Conservation (phyloP, 176 grass and related monocot genomes). For the Poa pratensis region DNA sequence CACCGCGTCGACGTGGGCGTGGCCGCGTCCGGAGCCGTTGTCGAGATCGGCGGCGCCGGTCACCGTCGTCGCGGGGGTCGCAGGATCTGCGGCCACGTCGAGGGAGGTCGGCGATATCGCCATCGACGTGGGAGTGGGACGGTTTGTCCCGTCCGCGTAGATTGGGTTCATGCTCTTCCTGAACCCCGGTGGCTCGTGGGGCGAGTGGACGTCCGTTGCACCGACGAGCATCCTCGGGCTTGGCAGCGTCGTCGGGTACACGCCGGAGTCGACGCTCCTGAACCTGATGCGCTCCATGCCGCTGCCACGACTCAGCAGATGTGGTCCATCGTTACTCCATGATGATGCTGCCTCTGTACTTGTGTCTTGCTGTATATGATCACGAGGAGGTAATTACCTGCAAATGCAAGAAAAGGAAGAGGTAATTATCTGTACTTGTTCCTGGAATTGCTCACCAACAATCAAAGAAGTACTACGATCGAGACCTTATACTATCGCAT, state of each 20-base stretch:
- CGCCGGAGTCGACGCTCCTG: conserved; percentile 45
- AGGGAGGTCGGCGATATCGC: not conserved
- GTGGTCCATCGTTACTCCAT: not conserved
- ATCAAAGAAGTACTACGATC: not conserved
- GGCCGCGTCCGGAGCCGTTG: not conserved
- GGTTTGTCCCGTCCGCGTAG: not conserved
- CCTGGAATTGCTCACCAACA: too few species aligned
- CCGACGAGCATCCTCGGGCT: conserved; percentile 39
- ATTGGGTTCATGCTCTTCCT: conserved; percentile 55
- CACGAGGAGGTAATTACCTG: not conserved
- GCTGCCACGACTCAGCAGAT: too few species aligned
- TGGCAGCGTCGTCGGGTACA: conserved; percentile 51
- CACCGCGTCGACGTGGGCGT: conserved; percentile 3
- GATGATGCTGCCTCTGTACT: not conserved
- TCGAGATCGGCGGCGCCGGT: not conserved
- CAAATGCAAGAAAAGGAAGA: not conserved
- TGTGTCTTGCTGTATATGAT: not conserved
- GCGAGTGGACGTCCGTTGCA: not conserved
- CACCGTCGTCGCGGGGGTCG: not conserved
- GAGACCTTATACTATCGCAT: not conserved
- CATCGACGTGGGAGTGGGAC: not conserved
- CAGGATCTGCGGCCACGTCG: not conserved
- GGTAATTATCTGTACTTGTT: too few species aligned
- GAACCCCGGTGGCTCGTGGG: conserved; percentile 43
- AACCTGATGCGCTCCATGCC: conserved; percentile 40